These are phyloP conservation scores for Skeletonema tropicum DNA, from an alignment of 108 stramenopile genomes.

Conservation along the genomic window DNA sequence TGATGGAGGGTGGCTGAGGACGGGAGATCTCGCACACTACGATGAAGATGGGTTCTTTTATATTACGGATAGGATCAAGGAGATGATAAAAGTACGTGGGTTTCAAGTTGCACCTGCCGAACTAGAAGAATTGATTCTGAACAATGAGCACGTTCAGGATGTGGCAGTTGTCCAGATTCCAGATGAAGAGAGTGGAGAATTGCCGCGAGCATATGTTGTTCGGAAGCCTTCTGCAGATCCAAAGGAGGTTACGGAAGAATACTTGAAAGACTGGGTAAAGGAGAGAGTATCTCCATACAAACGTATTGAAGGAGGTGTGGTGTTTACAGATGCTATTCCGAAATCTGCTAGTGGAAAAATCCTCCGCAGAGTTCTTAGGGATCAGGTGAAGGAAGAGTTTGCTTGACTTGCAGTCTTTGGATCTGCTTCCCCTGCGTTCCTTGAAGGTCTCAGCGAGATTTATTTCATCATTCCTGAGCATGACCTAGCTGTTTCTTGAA, in stretches of 20 bases:
- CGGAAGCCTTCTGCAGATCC: constrained; percentile 44
- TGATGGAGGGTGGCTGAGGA: constrained; percentile 79
- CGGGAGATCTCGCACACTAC: constrained; percentile 87
- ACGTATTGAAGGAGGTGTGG: constrained; percentile 82
- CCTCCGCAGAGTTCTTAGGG: constrained; percentile 78
- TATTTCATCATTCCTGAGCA: no score
- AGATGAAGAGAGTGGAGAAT: constrained; percentile 80
- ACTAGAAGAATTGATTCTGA: constrained; percentile 88
- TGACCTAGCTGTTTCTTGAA: no score
- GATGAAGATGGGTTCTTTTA: constrained; percentile 90
- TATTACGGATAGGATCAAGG: constrained; percentile 92
- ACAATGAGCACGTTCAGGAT: constrained; percentile 82
- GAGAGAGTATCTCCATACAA: constrained; percentile 87
- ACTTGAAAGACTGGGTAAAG: constrained; percentile 84
- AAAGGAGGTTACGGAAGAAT: constrained; percentile 57
- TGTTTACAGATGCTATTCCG: constrained; percentile 86
- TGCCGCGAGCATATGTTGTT: constrained; percentile 91
- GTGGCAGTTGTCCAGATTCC: constrained; percentile 86
- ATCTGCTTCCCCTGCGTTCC: no score
- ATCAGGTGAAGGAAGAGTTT: constrained; percentile 58
- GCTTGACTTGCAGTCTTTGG: background rate
- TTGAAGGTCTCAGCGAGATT: no score
- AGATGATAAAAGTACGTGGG: constrained; percentile 94
- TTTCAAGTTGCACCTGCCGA: constrained; percentile 95
- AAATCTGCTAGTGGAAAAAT: constrained; percentile 93